Conservation (phyloP, 257 asterid genomes). For the Plantago ovata region DNA sequence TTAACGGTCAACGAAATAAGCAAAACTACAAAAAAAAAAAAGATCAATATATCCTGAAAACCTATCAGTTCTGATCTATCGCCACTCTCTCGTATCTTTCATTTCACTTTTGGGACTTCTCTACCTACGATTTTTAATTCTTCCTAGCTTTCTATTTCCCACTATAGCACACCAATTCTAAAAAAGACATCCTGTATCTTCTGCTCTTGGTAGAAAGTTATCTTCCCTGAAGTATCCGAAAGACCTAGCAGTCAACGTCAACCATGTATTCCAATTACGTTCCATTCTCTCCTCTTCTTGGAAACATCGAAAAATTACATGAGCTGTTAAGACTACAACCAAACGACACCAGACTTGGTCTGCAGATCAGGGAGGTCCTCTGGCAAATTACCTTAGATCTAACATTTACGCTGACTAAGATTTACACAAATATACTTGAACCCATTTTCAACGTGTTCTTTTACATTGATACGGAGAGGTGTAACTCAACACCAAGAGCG, state of each 20-base stretch:
- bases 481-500: too few species aligned
- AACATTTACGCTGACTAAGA: not conserved
- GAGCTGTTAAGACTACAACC: not conserved
- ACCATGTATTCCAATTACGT: not conserved
- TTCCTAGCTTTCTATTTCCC: not conserved
- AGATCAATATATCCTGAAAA: not conserved
- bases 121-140: not conserved
- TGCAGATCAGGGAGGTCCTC: not conserved
- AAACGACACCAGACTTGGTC: not conserved
- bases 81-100: not conserved
- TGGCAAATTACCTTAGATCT: not conserved
- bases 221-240: not conserved
- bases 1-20: not conserved
- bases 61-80: constrained; percentile 3
- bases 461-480: too few species aligned
- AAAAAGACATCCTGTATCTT: not conserved
- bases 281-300: not conserved
- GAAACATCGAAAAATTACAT: not conserved
- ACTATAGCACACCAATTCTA: not conserved
- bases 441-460: too few species aligned
- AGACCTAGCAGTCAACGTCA: not conserved
- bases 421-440: too few species aligned
- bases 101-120: not conserved
- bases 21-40: not conserved
- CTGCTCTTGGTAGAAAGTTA: not conserved